Evolutionary conservation across 148 eudicot genomes (phyloP).

Genomic region (Talinum fruticosum): DNA sequence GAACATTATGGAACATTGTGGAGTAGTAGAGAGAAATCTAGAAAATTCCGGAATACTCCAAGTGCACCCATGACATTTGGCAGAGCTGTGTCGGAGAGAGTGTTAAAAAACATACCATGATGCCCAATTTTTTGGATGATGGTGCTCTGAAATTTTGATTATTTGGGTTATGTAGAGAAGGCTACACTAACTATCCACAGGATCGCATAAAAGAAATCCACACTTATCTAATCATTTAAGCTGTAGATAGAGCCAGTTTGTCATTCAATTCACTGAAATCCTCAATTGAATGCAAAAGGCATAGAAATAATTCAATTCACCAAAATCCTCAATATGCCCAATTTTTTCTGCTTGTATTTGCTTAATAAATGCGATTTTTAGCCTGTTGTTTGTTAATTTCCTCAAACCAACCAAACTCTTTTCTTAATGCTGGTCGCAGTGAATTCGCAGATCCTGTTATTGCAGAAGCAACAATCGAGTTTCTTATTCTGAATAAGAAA

Average conservation of each 20-base stretch:
- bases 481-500: constrained; percentile 59
- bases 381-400: no score
- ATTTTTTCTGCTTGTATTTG: no score
- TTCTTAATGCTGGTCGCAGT: constrained; percentile 47
- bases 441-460: constrained; percentile 93
- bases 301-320: no score
- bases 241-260: background rate
- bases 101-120: background rate
- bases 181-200: background rate
- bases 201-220: background rate
- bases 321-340: no score
- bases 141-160: background rate
- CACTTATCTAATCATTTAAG: background rate
- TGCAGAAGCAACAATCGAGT: constrained; percentile 84
- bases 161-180: constrained; percentile 1
- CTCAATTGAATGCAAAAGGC: background rate
- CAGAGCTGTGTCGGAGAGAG: background rate
- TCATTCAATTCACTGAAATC: background rate
- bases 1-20: no score
- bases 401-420: constrained; percentile 17
- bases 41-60: no score
- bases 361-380: background rate
- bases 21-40: no score
- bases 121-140: background rate
- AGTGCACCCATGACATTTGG: no score